These are phyloP conservation scores for Dioscorea cayenensis DNA, from an alignment of 116 monocot genomes.

Conservation along the genomic window DNA sequence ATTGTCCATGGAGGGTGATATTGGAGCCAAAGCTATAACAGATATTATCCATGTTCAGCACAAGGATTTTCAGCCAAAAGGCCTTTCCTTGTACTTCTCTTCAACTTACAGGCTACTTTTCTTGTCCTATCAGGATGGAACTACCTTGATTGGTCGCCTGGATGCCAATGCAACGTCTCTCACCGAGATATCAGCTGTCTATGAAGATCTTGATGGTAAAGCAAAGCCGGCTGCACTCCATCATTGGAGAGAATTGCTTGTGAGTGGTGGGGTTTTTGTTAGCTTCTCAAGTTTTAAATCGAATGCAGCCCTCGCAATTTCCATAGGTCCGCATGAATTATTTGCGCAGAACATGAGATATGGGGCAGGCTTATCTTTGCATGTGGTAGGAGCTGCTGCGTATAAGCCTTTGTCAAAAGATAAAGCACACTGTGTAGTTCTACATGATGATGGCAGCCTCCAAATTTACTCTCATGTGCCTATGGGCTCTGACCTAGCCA, in stretches of 20 bases:
- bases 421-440: conserved; percentile 71
- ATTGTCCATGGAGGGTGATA: conserved; percentile 69
- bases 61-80: conserved; percentile 36
- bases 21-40: conserved; percentile 67
- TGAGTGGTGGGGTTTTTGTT: conserved; percentile 67
- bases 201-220: conserved; percentile 78
- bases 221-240: conserved; percentile 60
- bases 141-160: conserved; percentile 61
- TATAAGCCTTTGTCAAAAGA: conserved; percentile 94
- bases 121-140: conserved; percentile 87
- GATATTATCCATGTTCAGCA: conserved; percentile 48
- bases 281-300: conserved; percentile 67
- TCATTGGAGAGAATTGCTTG: conserved; percentile 82
- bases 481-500: conserved; percentile 31
- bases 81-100: conserved; percentile 73
- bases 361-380: conserved; percentile 50
- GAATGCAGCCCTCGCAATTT: conserved; percentile 59
- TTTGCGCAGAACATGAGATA: conserved; percentile 81
- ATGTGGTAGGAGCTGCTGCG: conserved; percentile 78
- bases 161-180: conserved; percentile 51
- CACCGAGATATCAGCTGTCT: conserved; percentile 50
- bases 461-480: conserved; percentile 71
- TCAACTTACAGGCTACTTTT: conserved; percentile 71
- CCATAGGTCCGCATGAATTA: conserved; percentile 41
- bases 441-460: conserved; percentile 94